Percentiles rank a stretch among this genome's conserved stretches.
Evolutionary conservation across 2,329 filamentous ascomycete species (phyloP).

Genomic region (Diaporthe humulicola): DNA sequence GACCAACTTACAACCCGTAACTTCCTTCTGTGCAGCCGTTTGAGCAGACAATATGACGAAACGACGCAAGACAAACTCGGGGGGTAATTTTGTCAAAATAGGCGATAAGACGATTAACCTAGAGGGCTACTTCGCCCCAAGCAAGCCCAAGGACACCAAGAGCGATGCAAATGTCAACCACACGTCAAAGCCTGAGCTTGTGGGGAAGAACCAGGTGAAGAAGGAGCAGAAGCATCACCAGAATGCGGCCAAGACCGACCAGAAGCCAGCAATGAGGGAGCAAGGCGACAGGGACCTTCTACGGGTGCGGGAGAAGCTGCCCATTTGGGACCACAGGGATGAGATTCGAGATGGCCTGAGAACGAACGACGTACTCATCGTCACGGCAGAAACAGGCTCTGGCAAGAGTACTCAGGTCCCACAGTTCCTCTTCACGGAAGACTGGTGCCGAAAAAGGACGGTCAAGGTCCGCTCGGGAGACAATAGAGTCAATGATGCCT

Average conservation of each 20-base stretch:
- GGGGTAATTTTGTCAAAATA: conserved; percentile 57
- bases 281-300: conserved; percentile 42
- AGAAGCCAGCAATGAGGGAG: conserved; percentile 47
- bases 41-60: conserved; percentile 41
- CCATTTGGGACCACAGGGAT: conserved; percentile 82
- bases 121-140: conserved; percentile 61
- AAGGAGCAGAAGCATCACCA: neutral
- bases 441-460: conserved; percentile 79
- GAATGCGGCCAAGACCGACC: neutral
- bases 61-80: conserved; percentile 49
- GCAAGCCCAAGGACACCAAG: conserved; percentile 45
- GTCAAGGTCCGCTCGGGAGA: conserved; percentile 58
- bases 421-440: conserved; percentile 84
- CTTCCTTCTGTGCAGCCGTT: neutral
- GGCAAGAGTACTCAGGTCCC: conserved; percentile 98
- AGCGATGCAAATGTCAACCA: neutral
- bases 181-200: neutral
- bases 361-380: conserved; percentile 81
- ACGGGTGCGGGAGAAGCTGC: conserved; percentile 74
- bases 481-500: conserved; percentile 56
- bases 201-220: neutral
- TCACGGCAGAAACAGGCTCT: conserved; percentile 95
- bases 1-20: neutral
- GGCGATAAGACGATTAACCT: conserved; percentile 64
- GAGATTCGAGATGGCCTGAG: conserved; percentile 76